Percentiles rank a stretch among this genome's conserved stretches.
Conservation (phyloP, 208 protist species). For the Porcisia deanei region DNA sequence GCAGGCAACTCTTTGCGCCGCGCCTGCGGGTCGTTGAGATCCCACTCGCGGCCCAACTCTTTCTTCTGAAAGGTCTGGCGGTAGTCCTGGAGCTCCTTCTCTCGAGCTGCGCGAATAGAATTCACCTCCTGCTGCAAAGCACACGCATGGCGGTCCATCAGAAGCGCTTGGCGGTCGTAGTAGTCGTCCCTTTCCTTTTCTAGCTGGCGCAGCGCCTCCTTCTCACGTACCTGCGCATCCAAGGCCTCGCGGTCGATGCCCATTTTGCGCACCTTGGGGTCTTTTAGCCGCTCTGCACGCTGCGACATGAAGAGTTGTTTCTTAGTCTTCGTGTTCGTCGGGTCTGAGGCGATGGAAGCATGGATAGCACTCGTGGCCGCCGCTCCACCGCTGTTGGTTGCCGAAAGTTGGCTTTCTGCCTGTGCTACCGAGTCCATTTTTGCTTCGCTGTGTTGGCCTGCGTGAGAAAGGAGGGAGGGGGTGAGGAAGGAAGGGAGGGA, state of each 20-base stretch:
- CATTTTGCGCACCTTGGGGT: conserved; percentile 92
- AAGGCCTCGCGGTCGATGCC: conserved; percentile 91
- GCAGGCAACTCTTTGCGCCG: conserved; percentile 84
- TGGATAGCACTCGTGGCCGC: conserved; percentile 3
- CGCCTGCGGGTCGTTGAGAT: conserved; percentile 89
- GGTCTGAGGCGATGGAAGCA: conserved; percentile 9
- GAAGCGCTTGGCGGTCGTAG: conserved; percentile 87
- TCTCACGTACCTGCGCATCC: conserved; percentile 92
- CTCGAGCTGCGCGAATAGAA: conserved; percentile 64
- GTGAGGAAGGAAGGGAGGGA: not conserved
- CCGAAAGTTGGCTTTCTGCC: conserved; percentile 8
- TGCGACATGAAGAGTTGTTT: conserved; percentile 88
- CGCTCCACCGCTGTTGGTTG: conserved; percentile 11
- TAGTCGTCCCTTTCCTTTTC: conserved; percentile 89
- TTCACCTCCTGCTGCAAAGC: conserved; percentile 90
- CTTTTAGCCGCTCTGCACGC: conserved; percentile 86
- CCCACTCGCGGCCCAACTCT: conserved; percentile 83
- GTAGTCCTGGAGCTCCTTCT: conserved; percentile 86
- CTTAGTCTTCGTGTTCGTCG: conserved; percentile 48
- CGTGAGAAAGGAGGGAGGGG: not conserved
- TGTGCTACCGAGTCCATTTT: conserved; percentile 22
- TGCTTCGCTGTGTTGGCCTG: conserved; percentile 1
- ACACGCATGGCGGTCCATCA: conserved; percentile 88
- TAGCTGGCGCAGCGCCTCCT: conserved; percentile 71
- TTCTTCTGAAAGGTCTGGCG: conserved; percentile 88